phyloP scores from a whole-genome alignment of 352 stramenopile genomes.

The Phytophthora cactorum region DNA sequence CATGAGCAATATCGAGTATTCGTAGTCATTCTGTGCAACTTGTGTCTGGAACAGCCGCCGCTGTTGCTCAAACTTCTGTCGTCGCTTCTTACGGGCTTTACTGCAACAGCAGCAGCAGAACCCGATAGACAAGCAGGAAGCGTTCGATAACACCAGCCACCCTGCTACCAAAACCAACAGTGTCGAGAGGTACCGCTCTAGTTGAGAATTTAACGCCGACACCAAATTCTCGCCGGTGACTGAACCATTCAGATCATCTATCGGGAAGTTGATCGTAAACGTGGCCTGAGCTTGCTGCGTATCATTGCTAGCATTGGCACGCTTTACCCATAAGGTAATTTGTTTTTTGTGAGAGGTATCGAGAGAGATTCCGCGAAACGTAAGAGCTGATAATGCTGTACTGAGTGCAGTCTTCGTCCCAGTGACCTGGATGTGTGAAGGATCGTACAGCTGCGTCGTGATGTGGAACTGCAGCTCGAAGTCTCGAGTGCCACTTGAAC shows the following conservation, averaged over 20 bases:
- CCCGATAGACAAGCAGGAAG: slow-evolving; percentile 48
- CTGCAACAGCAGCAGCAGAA: slow-evolving; percentile 68
- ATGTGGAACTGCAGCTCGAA: slow-evolving; percentile 35
- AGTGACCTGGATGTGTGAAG: slow-evolving; percentile 49
- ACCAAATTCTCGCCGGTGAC: slow-evolving; percentile 21
- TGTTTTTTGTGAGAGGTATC: slow-evolving; percentile 25
- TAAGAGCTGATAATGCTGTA: slow-evolving; percentile 41
- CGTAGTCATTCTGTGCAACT: slow-evolving; percentile 72
- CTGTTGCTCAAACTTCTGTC: slow-evolving; percentile 46
- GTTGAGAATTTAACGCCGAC: slow-evolving; percentile 28
- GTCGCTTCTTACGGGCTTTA: slow-evolving; percentile 44
- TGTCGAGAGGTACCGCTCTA: slow-evolving; percentile 47
- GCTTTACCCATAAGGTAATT: slow-evolving; percentile 58
- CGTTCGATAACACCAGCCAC: slow-evolving; percentile 59
- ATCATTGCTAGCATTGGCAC: slow-evolving; percentile 17
- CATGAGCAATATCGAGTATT: slow-evolving; percentile 73
- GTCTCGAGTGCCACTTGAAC: slow-evolving; percentile 20
- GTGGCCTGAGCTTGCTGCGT: slow-evolving; percentile 16
- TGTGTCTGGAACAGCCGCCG: slow-evolving; percentile 46
- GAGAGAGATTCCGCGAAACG: slow-evolving; percentile 38
- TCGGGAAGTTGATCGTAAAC: slow-evolving; percentile 42
- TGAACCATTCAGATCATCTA: slow-evolving; percentile 6
- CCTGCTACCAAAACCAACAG: slow-evolving; percentile 32
- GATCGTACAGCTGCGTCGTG: slow-evolving; percentile 45
- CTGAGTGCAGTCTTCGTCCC: slow-evolving; percentile 48